Evolutionary conservation across 2,329 filamentous ascomycete species (phyloP), one percentile per base, ranked within the genome.

Genomic region (Botryotinia calthae): DNA sequence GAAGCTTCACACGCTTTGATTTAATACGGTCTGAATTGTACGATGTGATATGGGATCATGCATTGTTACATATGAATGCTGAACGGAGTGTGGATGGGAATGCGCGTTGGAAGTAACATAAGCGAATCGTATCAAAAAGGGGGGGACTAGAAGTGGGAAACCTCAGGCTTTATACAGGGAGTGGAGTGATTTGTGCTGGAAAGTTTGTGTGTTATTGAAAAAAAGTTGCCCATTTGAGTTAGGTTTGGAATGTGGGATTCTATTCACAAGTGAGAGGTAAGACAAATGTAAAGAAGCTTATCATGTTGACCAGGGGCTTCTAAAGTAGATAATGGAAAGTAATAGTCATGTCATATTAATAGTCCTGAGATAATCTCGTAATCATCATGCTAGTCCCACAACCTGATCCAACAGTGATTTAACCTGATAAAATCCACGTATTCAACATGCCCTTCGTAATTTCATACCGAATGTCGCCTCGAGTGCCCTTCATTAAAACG

Each of bases 371-470:
- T 44, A 31, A 42, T n/a, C 48, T 56, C 65, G 25, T 56, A 40
- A 67, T 68, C n/a, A 6, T 7, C 18, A 42, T 56, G 34, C 48
- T 12, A 67, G 9, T 20, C 65, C 48, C 16, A 56, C 34, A 56
- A 42, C 18, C 48, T 25, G 48, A 67, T 56, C 65, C 65, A 56
- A 56, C 22, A 56, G 18, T 68, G 48, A 25, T 37, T 31, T 12
- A 56, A 18, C 9, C n/a, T 56, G 22, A 56, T 31, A 3, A 25
- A 22, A 56, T 31, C 28, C 65, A 42, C 34, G n/a, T 42, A 56
- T 68, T 68, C 65, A 68, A 68, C 34, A 51, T 68, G 37, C 18
- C 12, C 20, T 40, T 44, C 65, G 37, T 68, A 31, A 68, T 20
- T 31, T 58, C 65, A 68, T 42, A n/a, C 44, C 25, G n/a, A 63